These are phyloP conservation scores for Malus asiatica DNA, from an alignment of 306 rosid species.

Conservation along the genomic window DNA sequence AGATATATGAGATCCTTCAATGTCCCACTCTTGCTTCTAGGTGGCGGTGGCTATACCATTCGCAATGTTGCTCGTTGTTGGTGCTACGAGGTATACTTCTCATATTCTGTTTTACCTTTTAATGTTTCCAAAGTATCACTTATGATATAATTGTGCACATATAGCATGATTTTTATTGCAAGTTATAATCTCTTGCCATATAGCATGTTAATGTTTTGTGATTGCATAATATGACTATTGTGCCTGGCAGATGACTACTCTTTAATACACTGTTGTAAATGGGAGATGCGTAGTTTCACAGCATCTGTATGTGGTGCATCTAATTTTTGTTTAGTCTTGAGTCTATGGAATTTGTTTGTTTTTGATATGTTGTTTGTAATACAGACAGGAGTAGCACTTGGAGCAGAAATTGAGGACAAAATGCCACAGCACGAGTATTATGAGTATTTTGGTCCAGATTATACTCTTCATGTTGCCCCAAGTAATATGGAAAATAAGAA, in stretches of 20 bases:
- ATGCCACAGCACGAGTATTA: conserved; percentile 90
- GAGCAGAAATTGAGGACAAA: conserved; percentile 84
- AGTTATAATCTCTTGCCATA: background rate
- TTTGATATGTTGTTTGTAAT: conserved; percentile 27
- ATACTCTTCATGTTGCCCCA: conserved; percentile 90
- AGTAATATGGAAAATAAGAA: conserved; percentile 95
- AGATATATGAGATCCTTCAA: conserved; percentile 83
- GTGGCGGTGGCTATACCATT: conserved; percentile 89
- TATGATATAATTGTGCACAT: background rate
- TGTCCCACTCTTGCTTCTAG: conserved; percentile 73
- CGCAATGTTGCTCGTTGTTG: conserved; percentile 91
- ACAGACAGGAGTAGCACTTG: conserved; percentile 94
- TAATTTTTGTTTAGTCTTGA: conserved; percentile 7
- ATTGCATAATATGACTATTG: background rate
- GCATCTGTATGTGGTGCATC: background rate
- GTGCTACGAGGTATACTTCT: conserved; percentile 69
- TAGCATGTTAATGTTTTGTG: background rate
- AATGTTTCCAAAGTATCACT: background rate
- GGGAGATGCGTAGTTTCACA: background rate
- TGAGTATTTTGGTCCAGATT: conserved; percentile 91
- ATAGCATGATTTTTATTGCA: background rate
- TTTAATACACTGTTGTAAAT: background rate
- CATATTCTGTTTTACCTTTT: conserved; percentile 5
- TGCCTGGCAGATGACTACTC: background rate
- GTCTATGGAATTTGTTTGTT: background rate